Evolutionary conservation across 306 rosid species (phyloP), one percentile per base, ranked within the genome.

Genomic region (Mucuna pruriens): DNA sequence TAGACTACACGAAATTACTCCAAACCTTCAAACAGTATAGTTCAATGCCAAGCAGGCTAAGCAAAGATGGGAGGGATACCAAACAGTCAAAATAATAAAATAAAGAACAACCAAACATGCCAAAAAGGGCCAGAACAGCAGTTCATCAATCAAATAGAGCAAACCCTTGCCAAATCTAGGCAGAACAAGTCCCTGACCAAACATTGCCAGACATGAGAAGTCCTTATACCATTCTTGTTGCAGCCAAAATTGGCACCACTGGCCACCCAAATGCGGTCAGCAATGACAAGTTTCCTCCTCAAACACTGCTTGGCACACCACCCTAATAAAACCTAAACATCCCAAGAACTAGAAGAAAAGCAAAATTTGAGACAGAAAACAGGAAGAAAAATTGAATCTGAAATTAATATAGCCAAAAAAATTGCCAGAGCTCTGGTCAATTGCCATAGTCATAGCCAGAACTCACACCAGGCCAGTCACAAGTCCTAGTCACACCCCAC

Each of bases 221-320:
- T 26, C 70, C 60, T 45, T 15, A 5, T 31, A 63, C 19, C 78
- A 45, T 44, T 4, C 60, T 54, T 8, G 48, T 60, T 75, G 45
- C 44, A 20, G 20, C 57, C 17, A 31, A 19, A 58, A 58, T 70
- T 42, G 68, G 66, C 60, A 51, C 44, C 40, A 15, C 26, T 71
- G 29, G 62, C 49, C 39, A 69, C 48, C 45, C 68, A 68, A 40
- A 80, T 19, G 51, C 72, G 45, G 61, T 70, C 38, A 31, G 49
- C 49, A 79, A 44, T 57, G 34, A 58, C 51, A 58, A 20, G 29
- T 71, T 80, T 80, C 40, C 49, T 68, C 11, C 61, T 80, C 42
- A 70, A 45, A 17, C 51, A 44, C 63, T 0, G 4, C 23, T 44
- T 44, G 31, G 22, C 51, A 42, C 71, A 57, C 29, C 62, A 31